Evolutionary conservation across 768 basidiomycete genomes (phyloP).

Genomic region (Goffeauzyma gilvescens): DNA sequence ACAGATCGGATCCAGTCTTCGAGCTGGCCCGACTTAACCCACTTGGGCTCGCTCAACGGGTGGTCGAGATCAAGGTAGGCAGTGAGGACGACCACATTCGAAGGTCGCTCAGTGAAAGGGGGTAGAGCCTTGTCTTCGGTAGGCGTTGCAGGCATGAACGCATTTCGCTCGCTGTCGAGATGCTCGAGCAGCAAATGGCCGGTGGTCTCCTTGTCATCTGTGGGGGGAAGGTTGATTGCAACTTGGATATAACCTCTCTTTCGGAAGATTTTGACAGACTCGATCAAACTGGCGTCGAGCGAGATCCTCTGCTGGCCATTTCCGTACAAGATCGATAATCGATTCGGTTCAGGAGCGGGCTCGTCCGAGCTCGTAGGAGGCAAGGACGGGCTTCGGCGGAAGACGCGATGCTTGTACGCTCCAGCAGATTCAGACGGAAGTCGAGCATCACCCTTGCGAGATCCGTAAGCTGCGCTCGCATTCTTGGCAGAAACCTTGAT

Average conservation of each 20-base stretch:
- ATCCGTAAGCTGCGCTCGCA: slow-evolving; percentile 8
- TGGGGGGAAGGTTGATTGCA: slow-evolving; percentile 42
- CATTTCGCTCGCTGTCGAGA: slow-evolving; percentile 2
- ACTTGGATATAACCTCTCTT: slow-evolving; percentile 75
- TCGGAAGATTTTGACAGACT: slow-evolving; percentile 59
- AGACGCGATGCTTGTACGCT: not conserved
- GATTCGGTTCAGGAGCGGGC: slow-evolving; percentile 26
- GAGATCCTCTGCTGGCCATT: slow-evolving; percentile 69
- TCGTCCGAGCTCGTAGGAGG: slow-evolving; percentile 9
- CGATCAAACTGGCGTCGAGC: slow-evolving; percentile 70
- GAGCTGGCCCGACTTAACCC: slow-evolving; percentile 86
- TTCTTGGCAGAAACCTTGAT: slow-evolving; percentile 11
- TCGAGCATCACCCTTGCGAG: slow-evolving; percentile 5
- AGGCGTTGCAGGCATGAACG: not conserved
- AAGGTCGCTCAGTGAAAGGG: slow-evolving; percentile 6
- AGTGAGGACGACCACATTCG: slow-evolving; percentile 46
- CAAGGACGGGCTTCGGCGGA: slow-evolving; percentile 8
- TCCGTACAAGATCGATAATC: slow-evolving; percentile 84
- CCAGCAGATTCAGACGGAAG: not conserved
- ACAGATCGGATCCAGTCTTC: slow-evolving; percentile 64
- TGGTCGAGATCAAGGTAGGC: slow-evolving; percentile 69
- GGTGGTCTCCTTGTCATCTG: too few relatives aligned
- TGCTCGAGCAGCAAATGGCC: slow-evolving; percentile 13
- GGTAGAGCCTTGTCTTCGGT: slow-evolving; percentile 8
- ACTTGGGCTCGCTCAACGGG: slow-evolving; percentile 85